Conservation (phyloP, 441 rosid genomes). For the Cnidoscolus chayamansa region DNA sequence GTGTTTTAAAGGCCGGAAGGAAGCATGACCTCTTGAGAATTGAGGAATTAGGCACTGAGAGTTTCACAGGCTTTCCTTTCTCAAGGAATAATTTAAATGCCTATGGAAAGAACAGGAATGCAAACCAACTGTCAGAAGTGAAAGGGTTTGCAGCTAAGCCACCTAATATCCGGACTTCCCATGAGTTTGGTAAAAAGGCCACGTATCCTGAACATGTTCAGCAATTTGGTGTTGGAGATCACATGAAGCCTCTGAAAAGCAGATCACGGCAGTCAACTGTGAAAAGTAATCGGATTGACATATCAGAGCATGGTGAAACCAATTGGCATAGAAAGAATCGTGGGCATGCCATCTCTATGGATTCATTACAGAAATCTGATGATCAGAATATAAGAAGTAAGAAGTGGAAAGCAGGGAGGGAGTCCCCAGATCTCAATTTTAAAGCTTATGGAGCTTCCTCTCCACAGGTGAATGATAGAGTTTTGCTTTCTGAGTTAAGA, state of each 20-base stretch:
- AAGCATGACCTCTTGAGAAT: constrained; percentile 45
- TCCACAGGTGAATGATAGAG: constrained; percentile 55
- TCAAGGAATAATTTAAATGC: constrained; percentile 47
- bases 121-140: constrained; percentile 34
- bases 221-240: constrained; percentile 47
- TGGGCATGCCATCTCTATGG: constrained; percentile 43
- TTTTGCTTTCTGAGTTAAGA: constrained; percentile 54
- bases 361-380: constrained; percentile 50
- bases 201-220: constrained; percentile 44
- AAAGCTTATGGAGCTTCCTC: constrained; percentile 51
- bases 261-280: constrained; percentile 27
- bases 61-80: constrained; percentile 51
- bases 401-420: constrained; percentile 58
- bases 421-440: constrained; percentile 53
- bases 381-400: constrained; percentile 59
- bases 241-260: constrained; percentile 54
- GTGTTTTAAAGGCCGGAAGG: constrained; percentile 51
- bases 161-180: constrained; percentile 31
- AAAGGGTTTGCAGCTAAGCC: constrained; percentile 34
- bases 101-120: constrained; percentile 42
- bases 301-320: constrained; percentile 40
- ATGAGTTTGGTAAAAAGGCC: constrained; percentile 39
- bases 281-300: constrained; percentile 54
- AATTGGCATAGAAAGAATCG: constrained; percentile 47
- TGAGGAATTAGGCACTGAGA: constrained; percentile 42